These are phyloP conservation scores for Suillus spraguei DNA, from an alignment of 768 basidiomycete genomes.

Conservation along the genomic window DNA sequence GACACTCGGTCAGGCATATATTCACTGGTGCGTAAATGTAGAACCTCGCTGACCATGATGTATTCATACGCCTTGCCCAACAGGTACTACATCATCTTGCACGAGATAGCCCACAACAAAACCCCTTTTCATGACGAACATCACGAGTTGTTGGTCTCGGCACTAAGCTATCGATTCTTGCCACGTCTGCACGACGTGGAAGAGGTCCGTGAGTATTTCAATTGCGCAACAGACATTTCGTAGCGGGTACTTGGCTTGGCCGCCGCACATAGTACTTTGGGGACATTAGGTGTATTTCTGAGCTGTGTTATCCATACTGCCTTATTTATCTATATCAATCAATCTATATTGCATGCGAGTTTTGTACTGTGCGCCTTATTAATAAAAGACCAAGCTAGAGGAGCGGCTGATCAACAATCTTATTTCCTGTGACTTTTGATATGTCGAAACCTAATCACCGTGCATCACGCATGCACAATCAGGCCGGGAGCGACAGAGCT, in stretches of 20 bases:
- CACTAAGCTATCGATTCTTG: not conserved
- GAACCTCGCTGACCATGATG: not conserved
- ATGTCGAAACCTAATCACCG: not conserved
- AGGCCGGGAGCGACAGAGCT: not conserved
- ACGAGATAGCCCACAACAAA: constrained; percentile 30
- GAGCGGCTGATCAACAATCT: not conserved
- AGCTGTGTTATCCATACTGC: not conserved
- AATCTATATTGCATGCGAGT: not conserved
- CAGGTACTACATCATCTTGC: constrained; percentile 31
- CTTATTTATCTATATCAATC: not conserved
- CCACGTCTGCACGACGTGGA: not conserved
- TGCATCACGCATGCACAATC: not conserved
- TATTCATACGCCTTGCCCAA: not conserved
- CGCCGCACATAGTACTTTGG: not conserved
- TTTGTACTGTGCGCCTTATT: not conserved
- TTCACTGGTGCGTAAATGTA: constrained; percentile 1
- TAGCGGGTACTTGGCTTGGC: not conserved
- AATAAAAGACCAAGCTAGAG: not conserved
- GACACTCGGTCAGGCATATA: not conserved
- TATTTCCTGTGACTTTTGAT: not conserved
- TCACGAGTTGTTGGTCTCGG: constrained; percentile 26
- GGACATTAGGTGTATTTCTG: not conserved
- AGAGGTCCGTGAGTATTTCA: not conserved
- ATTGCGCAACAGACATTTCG: not conserved
- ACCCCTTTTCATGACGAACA: constrained; percentile 28